These are phyloP conservation scores for Albifimbria verrucaria DNA, from an alignment of 2,329 filamentous ascomycete genomes.

Conservation along the genomic window DNA sequence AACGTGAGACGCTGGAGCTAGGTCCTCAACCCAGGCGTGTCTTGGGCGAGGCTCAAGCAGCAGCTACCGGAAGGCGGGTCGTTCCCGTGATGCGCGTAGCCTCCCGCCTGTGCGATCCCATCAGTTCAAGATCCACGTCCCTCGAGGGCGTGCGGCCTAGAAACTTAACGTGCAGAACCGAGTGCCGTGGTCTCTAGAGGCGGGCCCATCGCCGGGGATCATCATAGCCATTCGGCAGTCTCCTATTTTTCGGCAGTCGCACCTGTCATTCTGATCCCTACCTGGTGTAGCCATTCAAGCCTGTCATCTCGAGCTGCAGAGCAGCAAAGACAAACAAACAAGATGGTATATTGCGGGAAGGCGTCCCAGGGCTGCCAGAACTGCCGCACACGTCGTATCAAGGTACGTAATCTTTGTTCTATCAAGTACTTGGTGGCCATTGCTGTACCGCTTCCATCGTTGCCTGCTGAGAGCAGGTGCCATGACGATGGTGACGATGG, in stretches of 20 bases:
- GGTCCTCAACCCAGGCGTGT: background rate
- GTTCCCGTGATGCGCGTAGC: background rate
- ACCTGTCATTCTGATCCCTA: background rate
- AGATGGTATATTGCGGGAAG: slow-evolving; percentile 56
- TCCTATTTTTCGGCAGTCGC: background rate
- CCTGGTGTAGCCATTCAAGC: background rate
- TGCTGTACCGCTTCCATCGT: too few species aligned
- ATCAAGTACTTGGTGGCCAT: background rate
- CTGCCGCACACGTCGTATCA: slow-evolving; percentile 52
- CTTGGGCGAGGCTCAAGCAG: background rate
- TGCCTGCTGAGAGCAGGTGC: too few species aligned
- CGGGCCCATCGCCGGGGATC: background rate
- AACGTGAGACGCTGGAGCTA: background rate
- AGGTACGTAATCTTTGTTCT: slow-evolving; percentile 35
- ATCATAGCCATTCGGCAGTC: background rate
- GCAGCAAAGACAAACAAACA: background rate
- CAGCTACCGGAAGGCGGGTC: background rate
- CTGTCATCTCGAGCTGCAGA: background rate
- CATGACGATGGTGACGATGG: too few species aligned
- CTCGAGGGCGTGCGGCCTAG: background rate
- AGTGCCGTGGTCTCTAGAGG: background rate
- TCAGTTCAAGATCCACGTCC: background rate
- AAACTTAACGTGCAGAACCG: background rate
- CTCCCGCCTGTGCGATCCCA: background rate
- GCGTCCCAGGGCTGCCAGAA: slow-evolving; percentile 53